Conservation (phyloP, 805 yeast species). For the Lipomyces oligophaga region DNA sequence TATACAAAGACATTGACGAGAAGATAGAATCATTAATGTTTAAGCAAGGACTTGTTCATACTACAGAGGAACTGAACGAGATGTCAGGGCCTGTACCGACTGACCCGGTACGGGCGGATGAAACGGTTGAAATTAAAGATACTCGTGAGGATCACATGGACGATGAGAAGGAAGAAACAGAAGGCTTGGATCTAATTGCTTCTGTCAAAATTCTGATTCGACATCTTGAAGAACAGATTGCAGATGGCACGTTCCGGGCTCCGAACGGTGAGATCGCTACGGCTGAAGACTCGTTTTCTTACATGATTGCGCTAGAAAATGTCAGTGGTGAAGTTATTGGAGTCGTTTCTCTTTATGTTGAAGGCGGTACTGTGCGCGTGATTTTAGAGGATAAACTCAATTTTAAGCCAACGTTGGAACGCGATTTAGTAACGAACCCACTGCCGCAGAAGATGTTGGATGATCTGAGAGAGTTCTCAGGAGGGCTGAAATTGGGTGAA, state of each 20-base stretch:
- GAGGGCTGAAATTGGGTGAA: slow-evolving; percentile 3
- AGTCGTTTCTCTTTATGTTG: slow-evolving; percentile 15
- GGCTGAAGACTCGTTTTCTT: slow-evolving; percentile 15
- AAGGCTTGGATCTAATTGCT: slow-evolving; percentile 13
- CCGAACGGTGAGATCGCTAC: slow-evolving; percentile 23
- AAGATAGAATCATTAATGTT: neutral
- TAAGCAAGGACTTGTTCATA: neutral
- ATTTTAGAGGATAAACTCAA: slow-evolving; percentile 9
- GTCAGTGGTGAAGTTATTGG: slow-evolving; percentile 20
- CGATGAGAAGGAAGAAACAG: neutral
- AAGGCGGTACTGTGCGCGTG: slow-evolving; percentile 13
- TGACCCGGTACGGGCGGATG: neutral
- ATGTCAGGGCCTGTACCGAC: too few relatives aligned
- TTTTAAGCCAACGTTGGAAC: neutral
- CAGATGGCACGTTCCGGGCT: slow-evolving; percentile 20
- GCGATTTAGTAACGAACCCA: slow-evolving; percentile 2
- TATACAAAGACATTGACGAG: neutral
- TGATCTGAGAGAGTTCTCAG: slow-evolving; percentile 22
- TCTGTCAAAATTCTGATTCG: slow-evolving; percentile 19
- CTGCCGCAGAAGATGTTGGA: slow-evolving; percentile 16
- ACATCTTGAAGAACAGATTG: slow-evolving; percentile 19
- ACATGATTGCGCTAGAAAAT: slow-evolving; percentile 21
- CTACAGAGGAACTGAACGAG: neutral
- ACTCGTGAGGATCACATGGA: neutral
- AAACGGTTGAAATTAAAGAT: neutral